Evolutionary conservation across 192 early-diverging fungal species (phyloP), one percentile per base, ranked within the genome.

Genomic region (Paraglomus occultum): DNA sequence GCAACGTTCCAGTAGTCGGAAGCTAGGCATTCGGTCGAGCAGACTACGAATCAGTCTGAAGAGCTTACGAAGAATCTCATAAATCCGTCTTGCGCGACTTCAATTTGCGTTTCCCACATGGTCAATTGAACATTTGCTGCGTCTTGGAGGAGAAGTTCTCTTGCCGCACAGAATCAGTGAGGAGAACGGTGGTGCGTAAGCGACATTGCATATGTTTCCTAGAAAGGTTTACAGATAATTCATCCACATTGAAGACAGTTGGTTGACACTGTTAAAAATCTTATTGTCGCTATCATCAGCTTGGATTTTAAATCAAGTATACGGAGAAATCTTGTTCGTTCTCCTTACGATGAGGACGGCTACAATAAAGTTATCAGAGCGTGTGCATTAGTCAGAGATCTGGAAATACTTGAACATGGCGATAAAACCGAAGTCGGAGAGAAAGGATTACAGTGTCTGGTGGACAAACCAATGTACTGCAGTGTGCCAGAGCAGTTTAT

Each of bases 371-470:
- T 95, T 4, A 75, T 99, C 42, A 79, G 86, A 6, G 88, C 89
- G 58, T 98, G 95, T 31, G 95, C 96, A 15, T 79, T 99, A 10
- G 80, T 78, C 10, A 83, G 88, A 8, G 97, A 99, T 71, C 81
- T 99, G 47, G 89, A 90, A 9, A 91, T 91, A 64, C 71, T 99
- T 11, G 80, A 85, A 40, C 90, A 83, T 43, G 95, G 94, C 15
- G 97, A 99, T 77, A 74, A 79, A 62, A 98, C 97, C 4, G 94
- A 98, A 79, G 87, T 99, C 70, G 94, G 94, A n/a, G 94, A 95
- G 70, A 90, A 91, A 64, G 94, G 94, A 82, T 93, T 9, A 92
- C 88, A 6, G 77, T 95, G 17, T 90, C 86, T 12, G 94, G 94
- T 46, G 94, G 94, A 14, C 94, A 78, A 95, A 94, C 76, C 90